Conservation (phyloP, 345 rosid species). For the Nasturtium officinale region DNA sequence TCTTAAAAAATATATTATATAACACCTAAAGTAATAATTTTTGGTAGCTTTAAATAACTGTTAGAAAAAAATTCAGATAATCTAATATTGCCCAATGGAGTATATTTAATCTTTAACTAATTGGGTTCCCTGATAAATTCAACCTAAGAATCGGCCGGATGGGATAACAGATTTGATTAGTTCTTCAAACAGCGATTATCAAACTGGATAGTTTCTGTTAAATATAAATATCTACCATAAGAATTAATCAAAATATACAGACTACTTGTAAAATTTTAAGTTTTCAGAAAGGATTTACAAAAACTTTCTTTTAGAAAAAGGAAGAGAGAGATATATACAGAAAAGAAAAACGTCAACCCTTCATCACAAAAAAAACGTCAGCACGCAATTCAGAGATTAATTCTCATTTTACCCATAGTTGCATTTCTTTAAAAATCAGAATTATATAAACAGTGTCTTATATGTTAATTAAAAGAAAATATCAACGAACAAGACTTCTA, state of each 20-base stretch:
- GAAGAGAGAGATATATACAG: no score
- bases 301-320: not conserved
- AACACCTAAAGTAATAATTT: not conserved
- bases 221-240: not conserved
- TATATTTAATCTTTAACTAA: not conserved
- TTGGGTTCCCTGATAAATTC: not conserved
- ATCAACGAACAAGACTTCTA: slow-evolving; percentile 24
- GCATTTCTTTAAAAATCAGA: not conserved
- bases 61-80: not conserved
- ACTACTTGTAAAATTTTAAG: not conserved
- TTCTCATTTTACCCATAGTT: not conserved
- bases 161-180: not conserved
- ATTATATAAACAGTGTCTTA: not conserved
- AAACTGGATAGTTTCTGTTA: not conserved
- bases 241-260: not conserved
- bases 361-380: not conserved
- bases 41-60: not conserved
- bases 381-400: not conserved
- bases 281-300: not conserved
- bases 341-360: not conserved
- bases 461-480: not conserved
- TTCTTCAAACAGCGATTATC: not conserved
- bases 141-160: not conserved
- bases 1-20: not conserved
- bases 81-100: not conserved